A percentile compares a stretch with the other conserved stretches of the same genome.
These are phyloP conservation scores for Coemansia sp. DNA, from an alignment of 192 early-diverging fungal genomes.

Conservation along the genomic window DNA sequence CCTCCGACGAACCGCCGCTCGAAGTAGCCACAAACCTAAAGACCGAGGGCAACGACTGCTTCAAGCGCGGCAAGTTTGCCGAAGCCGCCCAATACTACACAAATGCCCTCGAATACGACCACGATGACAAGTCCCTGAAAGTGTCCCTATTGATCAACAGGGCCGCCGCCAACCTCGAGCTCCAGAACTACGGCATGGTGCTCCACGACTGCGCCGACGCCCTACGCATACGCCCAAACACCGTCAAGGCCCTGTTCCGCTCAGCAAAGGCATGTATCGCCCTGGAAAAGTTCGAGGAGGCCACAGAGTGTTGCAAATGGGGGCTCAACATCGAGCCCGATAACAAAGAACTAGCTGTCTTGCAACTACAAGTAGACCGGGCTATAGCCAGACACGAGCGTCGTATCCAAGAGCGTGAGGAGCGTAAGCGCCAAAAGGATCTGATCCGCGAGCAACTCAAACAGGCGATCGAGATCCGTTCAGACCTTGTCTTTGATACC, in stretches of 20 bases:
- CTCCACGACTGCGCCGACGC: constrained; percentile 88
- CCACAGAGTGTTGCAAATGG: constrained; percentile 80
- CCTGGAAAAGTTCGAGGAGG: constrained; percentile 83
- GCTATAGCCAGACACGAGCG: constrained; percentile 15
- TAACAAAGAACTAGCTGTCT: constrained; percentile 48
- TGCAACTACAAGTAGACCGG: constrained; percentile 38
- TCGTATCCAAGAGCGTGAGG: constrained; percentile 33
- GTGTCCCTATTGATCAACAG: constrained; percentile 83
- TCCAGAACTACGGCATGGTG: constrained; percentile 84
- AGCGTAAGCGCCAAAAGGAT: constrained; percentile 46
- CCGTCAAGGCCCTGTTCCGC: constrained; percentile 92
- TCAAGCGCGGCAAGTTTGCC: constrained; percentile 73
- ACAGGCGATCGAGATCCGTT: constrained; percentile 55
- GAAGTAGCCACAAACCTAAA: constrained; percentile 92
- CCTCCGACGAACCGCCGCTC: constrained; percentile 92
- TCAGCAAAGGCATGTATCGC: constrained; percentile 79
- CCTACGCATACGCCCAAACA: constrained; percentile 70
- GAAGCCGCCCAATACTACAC: constrained; percentile 88
- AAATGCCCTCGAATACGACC: constrained; percentile 75
- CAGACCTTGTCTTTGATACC: constrained; percentile 37
- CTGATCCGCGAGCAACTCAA: constrained; percentile 54
- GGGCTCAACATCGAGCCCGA: constrained; percentile 69
- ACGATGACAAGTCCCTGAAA: constrained; percentile 73
- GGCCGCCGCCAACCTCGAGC: constrained; percentile 88
- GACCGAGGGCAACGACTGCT: constrained; percentile 93